Base-by-base conservation (phyloP, 2,329 filamentous ascomycete genomes). In the Orbilia javanica region DNA sequence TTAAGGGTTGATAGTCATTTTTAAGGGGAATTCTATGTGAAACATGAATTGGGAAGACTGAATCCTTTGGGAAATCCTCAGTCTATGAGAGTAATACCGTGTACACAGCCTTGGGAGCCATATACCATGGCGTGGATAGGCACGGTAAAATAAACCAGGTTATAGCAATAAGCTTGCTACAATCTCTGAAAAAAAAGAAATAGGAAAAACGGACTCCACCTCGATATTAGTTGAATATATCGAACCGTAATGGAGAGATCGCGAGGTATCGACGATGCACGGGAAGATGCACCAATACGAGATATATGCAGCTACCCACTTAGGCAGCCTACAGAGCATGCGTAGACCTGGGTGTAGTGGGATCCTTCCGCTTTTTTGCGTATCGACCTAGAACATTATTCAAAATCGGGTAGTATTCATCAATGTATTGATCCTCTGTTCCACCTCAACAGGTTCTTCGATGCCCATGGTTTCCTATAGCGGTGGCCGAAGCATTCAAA, bases 381-480 rank as follows among this genome's bases (percentile, higher is more conserved):
- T 31, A 3, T 7, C 48, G 25, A 52, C 13, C 31, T 20, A 18
- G n/a, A 55, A 65, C 31, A 55, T 69, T 11, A n/a, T 53, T 77
- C 44, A 77, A 11, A 71, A 13, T 5, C 52, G 50, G 18, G 42
- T 36, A 4, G 42, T 20, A 20, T 62, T 67, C 60, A 66, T 70
- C 5, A 67, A 27, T 15, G 39, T 15, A 62, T 18, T 27, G 57
- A 77, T 77, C n/a, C 60, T 77, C 57, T 46, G 48, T 55, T 77
- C 73, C 8, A 71, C n/a, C 44, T 77, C 66, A 27, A 52, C 31
- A 10, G 66, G 55, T 62, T 71, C 60, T 7, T 77, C 73, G 44
- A 77, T 42, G 27, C 36, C 34, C 27, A 77, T 77, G 15, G 29
- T 66, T 53, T 77, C 73, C 73, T 77, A 71, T 46, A 5, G 36